These are phyloP conservation scores for Xylaria multiplex DNA, from an alignment of 2,329 filamentous ascomycete species.

Conservation along the genomic window DNA sequence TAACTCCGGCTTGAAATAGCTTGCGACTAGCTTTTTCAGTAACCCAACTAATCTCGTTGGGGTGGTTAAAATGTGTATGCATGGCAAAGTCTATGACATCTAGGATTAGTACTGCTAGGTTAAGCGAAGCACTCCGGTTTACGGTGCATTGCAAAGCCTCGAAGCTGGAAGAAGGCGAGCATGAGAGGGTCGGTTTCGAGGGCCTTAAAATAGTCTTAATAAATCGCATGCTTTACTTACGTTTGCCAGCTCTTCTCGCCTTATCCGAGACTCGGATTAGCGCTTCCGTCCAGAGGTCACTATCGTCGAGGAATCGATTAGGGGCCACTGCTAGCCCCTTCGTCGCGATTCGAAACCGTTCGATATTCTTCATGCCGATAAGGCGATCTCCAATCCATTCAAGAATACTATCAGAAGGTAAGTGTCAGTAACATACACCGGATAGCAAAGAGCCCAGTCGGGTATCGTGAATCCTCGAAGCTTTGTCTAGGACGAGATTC, in stretches of 20 bases:
- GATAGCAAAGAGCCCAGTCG: neutral
- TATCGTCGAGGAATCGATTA: conserved; percentile 61
- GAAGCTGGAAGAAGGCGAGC: no score
- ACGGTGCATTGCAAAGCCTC: neutral
- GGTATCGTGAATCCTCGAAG: neutral
- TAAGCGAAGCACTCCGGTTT: neutral
- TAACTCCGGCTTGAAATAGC: conserved; percentile 62
- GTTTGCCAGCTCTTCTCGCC: conserved; percentile 64
- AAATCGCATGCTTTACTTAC: conserved; percentile 50
- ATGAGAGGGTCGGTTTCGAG: no score
- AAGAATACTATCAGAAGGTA: conserved; percentile 51
- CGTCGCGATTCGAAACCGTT: conserved; percentile 68
- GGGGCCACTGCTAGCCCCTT: conserved; percentile 71
- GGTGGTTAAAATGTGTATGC: conserved; percentile 74
- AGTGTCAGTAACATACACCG: neutral
- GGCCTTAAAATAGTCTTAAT: neutral
- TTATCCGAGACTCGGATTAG: conserved; percentile 62
- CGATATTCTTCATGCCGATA: conserved; percentile 66
- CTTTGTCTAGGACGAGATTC: neutral
- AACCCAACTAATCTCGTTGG: conserved; percentile 70
- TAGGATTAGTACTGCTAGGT: neutral
- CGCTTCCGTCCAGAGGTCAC: conserved; percentile 63
- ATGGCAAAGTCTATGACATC: conserved; percentile 53
- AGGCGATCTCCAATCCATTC: conserved; percentile 64
- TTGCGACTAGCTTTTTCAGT: conserved; percentile 61